Evolutionary conservation across 73 alveolate genomes (phyloP), one percentile per base, ranked within the genome.

Genomic region (Uronychia binucleata): DNA sequence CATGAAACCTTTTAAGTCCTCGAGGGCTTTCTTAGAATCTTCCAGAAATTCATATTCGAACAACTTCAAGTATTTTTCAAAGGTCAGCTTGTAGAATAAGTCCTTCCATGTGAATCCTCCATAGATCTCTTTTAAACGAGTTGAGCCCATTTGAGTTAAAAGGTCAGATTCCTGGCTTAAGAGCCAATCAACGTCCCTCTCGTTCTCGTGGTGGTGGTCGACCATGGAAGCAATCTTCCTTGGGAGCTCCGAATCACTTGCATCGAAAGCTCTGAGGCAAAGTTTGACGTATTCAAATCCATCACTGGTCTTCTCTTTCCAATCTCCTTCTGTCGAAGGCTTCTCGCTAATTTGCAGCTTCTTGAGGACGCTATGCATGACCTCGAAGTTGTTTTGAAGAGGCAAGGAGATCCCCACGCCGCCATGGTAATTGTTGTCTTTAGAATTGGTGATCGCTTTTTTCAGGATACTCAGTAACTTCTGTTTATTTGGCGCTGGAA

Each of bases 351-450:
- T 75, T 8, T 28, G 1, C 8, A 28, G 81, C 67, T 46, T 28
- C 27, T 75, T 75, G 27, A 75, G 32, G 19, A 75, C 27, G 1
- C 30, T 1, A 5, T 26, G 28, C n/a, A 75, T 75, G 8, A 32
- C 81, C 5, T 26, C 81, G 5, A 30, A 13, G n/a, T 1, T 5
- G 27, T 77, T 82, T 30, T 97, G 98, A 11, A 96, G 83, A 57
- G 86, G 90, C 46, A 93, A 88, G 79, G 91, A 90, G 76, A 85
- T 93, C 31, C 93, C 97, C 77, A 93, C 94, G 0, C 95, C 86
- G 33, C 99, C 99, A 85, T 96, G 99, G 93, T 96, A 96, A 75
- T 94, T 92, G 84, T 96, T 96, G 26, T 28, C 78, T 82, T 82
- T 77, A 30, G 99, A 96, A 86, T 96, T 96, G 83, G 87, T 93